Evolutionary conservation across 371 early-diverging fungal species (phyloP).

Genomic region (Dichotomocladium elegans): DNA sequence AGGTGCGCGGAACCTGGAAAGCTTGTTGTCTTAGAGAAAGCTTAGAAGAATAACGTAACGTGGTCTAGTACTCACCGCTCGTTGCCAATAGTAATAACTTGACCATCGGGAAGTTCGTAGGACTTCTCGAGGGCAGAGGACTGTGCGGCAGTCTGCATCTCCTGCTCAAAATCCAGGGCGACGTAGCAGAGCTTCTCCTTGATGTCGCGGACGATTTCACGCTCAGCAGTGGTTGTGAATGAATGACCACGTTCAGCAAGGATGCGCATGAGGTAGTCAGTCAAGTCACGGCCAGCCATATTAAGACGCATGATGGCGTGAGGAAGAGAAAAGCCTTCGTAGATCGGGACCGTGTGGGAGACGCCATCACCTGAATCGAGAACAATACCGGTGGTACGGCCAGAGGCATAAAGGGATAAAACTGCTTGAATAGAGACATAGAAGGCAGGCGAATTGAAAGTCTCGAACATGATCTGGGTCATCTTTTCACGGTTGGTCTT

Average conservation of each 20-base stretch:
- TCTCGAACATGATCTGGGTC: slow-evolving; percentile 99
- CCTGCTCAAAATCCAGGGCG: slow-evolving; percentile 98
- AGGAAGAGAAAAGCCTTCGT: slow-evolving; percentile 99
- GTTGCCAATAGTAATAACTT: slow-evolving; percentile 96
- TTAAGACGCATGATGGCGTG: slow-evolving; percentile 98
- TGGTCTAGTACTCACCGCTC: slow-evolving; percentile 63
- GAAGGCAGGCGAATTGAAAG: slow-evolving; percentile 98
- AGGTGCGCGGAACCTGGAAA: slow-evolving; percentile 89
- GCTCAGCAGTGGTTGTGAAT: slow-evolving; percentile 99
- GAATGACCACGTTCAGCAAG: slow-evolving; percentile 99
- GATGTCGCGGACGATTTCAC: slow-evolving; percentile 99
- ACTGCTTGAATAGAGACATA: slow-evolving; percentile 99
- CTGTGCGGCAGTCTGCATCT: slow-evolving; percentile 92
- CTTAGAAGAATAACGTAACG: background rate
- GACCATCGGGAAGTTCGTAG: slow-evolving; percentile 99
- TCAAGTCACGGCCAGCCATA: slow-evolving; percentile 94
- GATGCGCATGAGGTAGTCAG: slow-evolving; percentile 95
- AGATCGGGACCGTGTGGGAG: slow-evolving; percentile 99
- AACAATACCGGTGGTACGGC: slow-evolving; percentile 99
- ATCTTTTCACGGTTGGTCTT: slow-evolving; percentile 99
- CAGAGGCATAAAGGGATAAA: slow-evolving; percentile 96
- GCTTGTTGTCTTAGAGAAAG: background rate
- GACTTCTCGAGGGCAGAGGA: slow-evolving; percentile 93
- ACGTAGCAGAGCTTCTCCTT: slow-evolving; percentile 99
- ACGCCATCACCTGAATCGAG: slow-evolving; percentile 99